A percentile compares a stretch with the other conserved stretches of the same genome.
Conservation (phyloP, 768 basidiomycete species). For the Suillus plorans region DNA sequence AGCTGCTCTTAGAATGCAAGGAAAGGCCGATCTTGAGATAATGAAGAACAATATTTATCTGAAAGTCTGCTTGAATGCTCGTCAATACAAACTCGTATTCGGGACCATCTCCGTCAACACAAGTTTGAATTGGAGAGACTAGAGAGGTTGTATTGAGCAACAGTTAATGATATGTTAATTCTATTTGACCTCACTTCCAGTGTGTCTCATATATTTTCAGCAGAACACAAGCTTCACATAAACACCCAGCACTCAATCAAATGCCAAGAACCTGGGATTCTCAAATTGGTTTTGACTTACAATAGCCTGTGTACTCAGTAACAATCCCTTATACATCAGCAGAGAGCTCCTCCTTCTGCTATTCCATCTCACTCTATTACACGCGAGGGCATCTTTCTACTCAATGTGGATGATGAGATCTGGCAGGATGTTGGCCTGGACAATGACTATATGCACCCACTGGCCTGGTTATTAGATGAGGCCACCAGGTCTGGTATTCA, state of each 20-base stretch:
- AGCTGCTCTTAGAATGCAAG: not conserved
- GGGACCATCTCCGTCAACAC: slow-evolving; percentile 12
- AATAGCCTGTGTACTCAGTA: slow-evolving; percentile 27
- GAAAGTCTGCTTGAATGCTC: slow-evolving; percentile 17
- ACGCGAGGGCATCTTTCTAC: not conserved
- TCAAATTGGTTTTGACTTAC: slow-evolving; percentile 20
- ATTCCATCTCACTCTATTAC: slow-evolving; percentile 19
- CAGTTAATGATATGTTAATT: slow-evolving; percentile 13
- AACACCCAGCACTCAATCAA: slow-evolving; percentile 26
- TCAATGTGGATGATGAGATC: not conserved
- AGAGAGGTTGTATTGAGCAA: slow-evolving; percentile 9
- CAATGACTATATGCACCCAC: fast-evolving
- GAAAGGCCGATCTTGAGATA: not conserved
- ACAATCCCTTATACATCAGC: slow-evolving; percentile 9
- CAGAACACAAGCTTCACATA: slow-evolving; percentile 19
- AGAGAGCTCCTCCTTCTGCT: slow-evolving; percentile 22
- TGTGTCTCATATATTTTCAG: slow-evolving; percentile 25
- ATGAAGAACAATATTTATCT: not conserved
- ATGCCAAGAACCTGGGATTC: slow-evolving; percentile 25
- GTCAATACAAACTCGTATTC: slow-evolving; percentile 12
- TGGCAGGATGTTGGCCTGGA: not conserved
- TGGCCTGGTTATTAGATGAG: not conserved
- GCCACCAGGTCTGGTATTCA: not conserved
- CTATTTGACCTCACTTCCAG: slow-evolving; percentile 5
- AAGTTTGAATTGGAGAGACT: slow-evolving; percentile 20